Base-by-base conservation (phyloP, 164 flowering plant species). In the Tetracentron sinense region DNA sequence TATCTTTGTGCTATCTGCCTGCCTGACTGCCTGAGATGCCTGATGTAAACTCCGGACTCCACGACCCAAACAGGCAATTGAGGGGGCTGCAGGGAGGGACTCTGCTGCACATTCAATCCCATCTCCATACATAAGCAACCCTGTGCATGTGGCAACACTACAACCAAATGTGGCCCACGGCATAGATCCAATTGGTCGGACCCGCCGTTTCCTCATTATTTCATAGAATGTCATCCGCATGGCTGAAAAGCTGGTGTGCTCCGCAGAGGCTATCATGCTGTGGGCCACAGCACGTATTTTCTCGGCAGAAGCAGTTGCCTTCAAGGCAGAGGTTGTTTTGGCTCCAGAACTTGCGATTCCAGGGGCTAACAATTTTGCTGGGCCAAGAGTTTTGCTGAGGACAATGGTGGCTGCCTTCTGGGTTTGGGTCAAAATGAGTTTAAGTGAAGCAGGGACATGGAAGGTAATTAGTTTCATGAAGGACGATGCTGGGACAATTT, bases 61-160 rank as follows among this genome's bases (percentile, higher is more conserved):
- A 27, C 93, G 92, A 21, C 97, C 97, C 75, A 93, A 77, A 73
- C 75, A 81, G 7, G 97, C 97, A 69, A 91, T 89, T 8, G 85
- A 82, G 7, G 91, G 81, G 30, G 96, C 98, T 4, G 79, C 68
- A 21, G 95, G 96, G 33, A 85, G 66, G 20, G 96, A 86, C 67
- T 86, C 96, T 11, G 74, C 89, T 68, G 82, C 97, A 79, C 85
- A 88, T 74, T 94, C 97, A 54, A 94, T 88, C 29, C 99, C 92
- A 75, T 94, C 97, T 42, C 97, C 96, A 72, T 77, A 87, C 7
- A 69, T 27, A 62, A 91, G 69, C 77, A 91, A 76, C 23, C 91
- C 87, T 1, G 88, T 26, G 60, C 99, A 91, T 14, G 91, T 80
- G n/a, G 84, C 81, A 25, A 91, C 22, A 55, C 97, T 94, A 54